Conservation (phyloP, 192 early-diverging fungal species). For the Entomortierella chlamydospora region DNA sequence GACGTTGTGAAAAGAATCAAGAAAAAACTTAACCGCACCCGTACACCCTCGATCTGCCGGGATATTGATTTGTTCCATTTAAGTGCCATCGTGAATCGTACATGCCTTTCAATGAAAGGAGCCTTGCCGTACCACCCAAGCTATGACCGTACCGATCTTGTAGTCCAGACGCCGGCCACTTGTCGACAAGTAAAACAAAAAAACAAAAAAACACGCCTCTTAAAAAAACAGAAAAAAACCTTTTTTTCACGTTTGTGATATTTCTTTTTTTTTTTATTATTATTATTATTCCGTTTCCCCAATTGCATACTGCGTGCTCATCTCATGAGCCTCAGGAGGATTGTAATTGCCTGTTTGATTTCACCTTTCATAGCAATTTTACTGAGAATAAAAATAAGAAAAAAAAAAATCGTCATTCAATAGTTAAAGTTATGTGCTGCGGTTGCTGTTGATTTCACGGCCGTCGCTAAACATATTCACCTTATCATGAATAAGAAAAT, state of each 20-base stretch:
- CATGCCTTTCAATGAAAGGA: conserved; percentile 45
- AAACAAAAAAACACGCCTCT: neutral
- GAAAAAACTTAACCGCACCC: neutral
- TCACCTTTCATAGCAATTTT: neutral
- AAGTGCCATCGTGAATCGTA: conserved; percentile 51
- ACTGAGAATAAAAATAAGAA: conserved; percentile 9
- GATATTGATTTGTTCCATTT: conserved; percentile 7
- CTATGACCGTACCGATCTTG: conserved; percentile 48
- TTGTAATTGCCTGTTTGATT: too few species aligned
- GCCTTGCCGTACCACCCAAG: conserved; percentile 54
- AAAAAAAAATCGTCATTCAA: neutral
- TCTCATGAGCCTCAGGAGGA: too few species aligned
- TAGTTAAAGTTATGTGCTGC: too few species aligned
- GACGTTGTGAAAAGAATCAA: conserved; percentile 10
- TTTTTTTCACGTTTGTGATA: neutral
- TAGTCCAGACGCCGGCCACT: conserved; percentile 42
- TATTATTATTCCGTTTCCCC: too few species aligned
- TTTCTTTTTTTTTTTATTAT: neutral
- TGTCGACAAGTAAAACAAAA: conserved; percentile 55
- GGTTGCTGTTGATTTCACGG: too few species aligned
- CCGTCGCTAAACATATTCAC: too few species aligned
- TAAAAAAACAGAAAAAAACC: neutral
- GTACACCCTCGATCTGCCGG: conserved; percentile 54
- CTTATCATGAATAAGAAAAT: too few species aligned
- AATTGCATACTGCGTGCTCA: too few species aligned